Evolutionary conservation across 2,329 filamentous ascomycete species (phyloP), one percentile per base, ranked within the genome.

Genomic region (Periconia sp.): DNA sequence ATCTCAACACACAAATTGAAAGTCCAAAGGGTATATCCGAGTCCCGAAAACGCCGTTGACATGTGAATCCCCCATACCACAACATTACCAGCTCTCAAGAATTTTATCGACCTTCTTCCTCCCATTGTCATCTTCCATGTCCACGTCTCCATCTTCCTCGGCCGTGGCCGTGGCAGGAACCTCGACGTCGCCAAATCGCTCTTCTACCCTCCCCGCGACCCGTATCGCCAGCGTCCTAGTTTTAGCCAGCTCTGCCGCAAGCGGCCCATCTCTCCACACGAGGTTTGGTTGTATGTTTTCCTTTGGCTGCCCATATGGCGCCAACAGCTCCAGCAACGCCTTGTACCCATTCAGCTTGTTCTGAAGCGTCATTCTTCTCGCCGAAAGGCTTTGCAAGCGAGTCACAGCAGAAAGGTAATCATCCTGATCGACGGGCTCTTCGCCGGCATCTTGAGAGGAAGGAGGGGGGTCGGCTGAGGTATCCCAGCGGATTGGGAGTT

Each of bases 161-260:
- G 29, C 15, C 61, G 57, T 1, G 54, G 56, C 17, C 1, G 59
- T 62, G 16, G 52, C 53, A n/a, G 61, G 57, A 4, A 63, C 60
- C 36, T 60, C 54, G 10, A 63, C 54, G 43, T 63, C 49, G 1
- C 54, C 63, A 40, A 62, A 61, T 40, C 36, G 56, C 46, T 68
- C 65, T 1, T 46, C 59, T 3, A 71, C 52, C 36, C 69, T 57
- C 4, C 63, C 68, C 3, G 63, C 63, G 22, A 73, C 69, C 9
- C 70, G 46, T 28, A 71, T 65, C 10, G 67, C 65, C 48, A 90
- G 67, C 52, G 84, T 74, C 23, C 84, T 78, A 78, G 86, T 88
- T 49, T 78, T 79, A 63, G 84, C 80, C 40, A 90, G 71, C 68
- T 89, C 86, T 39, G 73, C 73, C 61, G 86, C 85, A 8, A 90